phyloP scores from a whole-genome alignment of 306 rosid genomes.

The Vigna hirtella region DNA sequence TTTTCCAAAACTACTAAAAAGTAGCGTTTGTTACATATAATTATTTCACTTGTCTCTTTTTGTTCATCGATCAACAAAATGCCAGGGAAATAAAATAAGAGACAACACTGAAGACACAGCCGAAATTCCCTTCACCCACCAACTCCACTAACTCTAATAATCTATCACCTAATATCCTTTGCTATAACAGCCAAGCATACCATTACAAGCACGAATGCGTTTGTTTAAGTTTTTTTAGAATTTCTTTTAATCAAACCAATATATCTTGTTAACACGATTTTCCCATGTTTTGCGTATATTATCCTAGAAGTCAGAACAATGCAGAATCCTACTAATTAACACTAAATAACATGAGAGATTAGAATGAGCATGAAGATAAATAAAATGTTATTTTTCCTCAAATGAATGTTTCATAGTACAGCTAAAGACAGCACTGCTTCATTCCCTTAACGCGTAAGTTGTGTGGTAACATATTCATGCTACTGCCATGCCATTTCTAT shows the following conservation, averaged over 20 bases:
- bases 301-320: conserved; percentile 11
- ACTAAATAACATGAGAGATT: not conserved
- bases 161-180: conserved; percentile 38
- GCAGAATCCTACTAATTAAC: not conserved
- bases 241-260: not conserved
- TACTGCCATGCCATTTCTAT: conserved; percentile 40
- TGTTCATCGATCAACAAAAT: conserved; percentile 13
- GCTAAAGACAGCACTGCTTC: conserved; percentile 31
- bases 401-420: conserved; percentile 28
- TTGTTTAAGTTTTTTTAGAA: not conserved
- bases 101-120: conserved; percentile 34
- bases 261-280: no score
- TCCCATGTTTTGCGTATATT: not conserved
- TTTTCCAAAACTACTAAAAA: not conserved
- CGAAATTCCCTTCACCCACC: conserved; percentile 33
- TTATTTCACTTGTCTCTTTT: not conserved
- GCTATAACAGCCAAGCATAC: not conserved
- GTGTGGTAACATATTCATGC: conserved; percentile 7
- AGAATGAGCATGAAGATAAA: not conserved
- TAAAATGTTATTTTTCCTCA: not conserved
- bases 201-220: not conserved
- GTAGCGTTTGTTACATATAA: not conserved
- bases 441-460: conserved; percentile 43
- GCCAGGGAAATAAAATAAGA: conserved; percentile 26
- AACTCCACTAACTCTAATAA: conserved; percentile 33